Conservation (phyloP, 352 stramenopile genomes). For the Globisporangium irregulare region DNA sequence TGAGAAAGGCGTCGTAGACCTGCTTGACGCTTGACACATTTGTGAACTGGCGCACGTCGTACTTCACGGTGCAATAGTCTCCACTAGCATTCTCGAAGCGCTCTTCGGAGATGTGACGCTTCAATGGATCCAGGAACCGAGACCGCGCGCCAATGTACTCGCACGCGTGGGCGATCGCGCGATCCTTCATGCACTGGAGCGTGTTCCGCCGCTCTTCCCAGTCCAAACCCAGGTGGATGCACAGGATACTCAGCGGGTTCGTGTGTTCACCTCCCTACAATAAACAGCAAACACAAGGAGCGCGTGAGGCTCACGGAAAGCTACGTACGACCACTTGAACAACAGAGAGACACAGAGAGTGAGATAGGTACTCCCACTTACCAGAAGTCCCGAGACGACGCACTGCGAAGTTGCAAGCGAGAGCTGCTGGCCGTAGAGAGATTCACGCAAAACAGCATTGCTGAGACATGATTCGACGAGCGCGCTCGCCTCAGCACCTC, state of each 20-base stretch:
- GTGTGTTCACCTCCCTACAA: slow-evolving; percentile 6
- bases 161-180: slow-evolving; percentile 34
- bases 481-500: neutral
- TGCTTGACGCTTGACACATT: neutral
- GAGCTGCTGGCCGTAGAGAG: slow-evolving; percentile 30
- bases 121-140: slow-evolving; percentile 35
- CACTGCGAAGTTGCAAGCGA: slow-evolving; percentile 32
- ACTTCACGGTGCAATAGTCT: slow-evolving; percentile 56
- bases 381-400: slow-evolving; percentile 31
- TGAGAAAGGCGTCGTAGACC: neutral
- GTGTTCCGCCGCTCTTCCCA: slow-evolving; percentile 24
- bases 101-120: slow-evolving; percentile 32
- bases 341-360: too few species aligned
- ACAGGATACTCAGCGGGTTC: slow-evolving; percentile 27
- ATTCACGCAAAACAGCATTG: slow-evolving; percentile 18
- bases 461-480: neutral
- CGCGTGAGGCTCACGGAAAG: neutral
- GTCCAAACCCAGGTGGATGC: slow-evolving; percentile 38
- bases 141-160: slow-evolving; percentile 40
- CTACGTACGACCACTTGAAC: neutral
- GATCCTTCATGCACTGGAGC: slow-evolving; percentile 31
- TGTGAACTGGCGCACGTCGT: slow-evolving; percentile 30
- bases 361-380: neutral
- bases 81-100: slow-evolving; percentile 41
- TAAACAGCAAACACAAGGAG: neutral